A percentile compares a stretch with the other conserved stretches of the same genome.
phyloP scores from a whole-genome alignment of 768 basidiomycete species.

The Suillus bovinus region DNA sequence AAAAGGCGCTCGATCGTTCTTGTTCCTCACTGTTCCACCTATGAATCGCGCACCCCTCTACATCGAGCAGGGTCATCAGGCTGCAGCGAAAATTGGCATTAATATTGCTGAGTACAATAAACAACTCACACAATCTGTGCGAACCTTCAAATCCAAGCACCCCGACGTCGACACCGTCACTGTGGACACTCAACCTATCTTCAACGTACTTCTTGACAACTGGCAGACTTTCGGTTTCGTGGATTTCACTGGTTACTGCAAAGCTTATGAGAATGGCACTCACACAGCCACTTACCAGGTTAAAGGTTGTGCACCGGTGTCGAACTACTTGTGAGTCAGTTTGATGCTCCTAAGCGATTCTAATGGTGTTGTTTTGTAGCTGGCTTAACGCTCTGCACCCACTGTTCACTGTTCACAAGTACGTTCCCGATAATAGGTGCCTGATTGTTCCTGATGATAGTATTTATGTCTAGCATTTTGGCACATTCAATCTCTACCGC shows the following conservation, averaged over 20 bases:
- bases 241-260: conserved; percentile 58
- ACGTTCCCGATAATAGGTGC: no score
- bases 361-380: conserved; percentile 30
- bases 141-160: conserved; percentile 42
- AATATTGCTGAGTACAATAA: conserved; percentile 52
- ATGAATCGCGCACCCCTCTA: conserved; percentile 59
- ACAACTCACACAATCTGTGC: conserved; percentile 40
- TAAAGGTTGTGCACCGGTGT: conserved; percentile 58
- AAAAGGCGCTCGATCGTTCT: conserved; percentile 59
- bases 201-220: conserved; percentile 57
- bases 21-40: conserved; percentile 64
- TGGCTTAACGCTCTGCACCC: conserved; percentile 55
- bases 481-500: conserved; percentile 52
- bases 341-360: not conserved
- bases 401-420: no score
- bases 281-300: conserved; percentile 51
- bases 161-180: conserved; percentile 44
- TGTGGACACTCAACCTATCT: conserved; percentile 55
- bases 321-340: conserved; percentile 60
- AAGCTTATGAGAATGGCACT: conserved; percentile 59
- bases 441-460: no score
- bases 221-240: conserved; percentile 54
- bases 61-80: conserved; percentile 35
- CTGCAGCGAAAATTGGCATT: conserved; percentile 29
- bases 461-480: conserved; percentile 44